Conservation (phyloP, 495 filamentous ascomycete genomes). For the Amorphotheca resinae region DNA sequence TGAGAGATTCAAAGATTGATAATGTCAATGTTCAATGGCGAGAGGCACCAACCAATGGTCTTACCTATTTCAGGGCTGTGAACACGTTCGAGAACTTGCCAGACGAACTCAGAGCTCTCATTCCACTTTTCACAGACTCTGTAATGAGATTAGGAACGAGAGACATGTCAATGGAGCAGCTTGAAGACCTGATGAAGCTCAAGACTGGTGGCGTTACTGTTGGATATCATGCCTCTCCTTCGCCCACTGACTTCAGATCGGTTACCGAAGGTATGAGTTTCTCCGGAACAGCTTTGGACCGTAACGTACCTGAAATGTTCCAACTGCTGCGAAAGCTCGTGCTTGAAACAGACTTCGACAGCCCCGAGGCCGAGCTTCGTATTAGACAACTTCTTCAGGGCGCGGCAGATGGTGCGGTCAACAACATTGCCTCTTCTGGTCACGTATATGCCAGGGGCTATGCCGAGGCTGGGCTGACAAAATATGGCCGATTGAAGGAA, state of each 20-base stretch:
- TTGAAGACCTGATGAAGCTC: constrained; percentile 89
- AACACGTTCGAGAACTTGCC: constrained; percentile 69
- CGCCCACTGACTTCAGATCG: constrained; percentile 52
- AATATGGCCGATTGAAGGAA: constrained; percentile 56
- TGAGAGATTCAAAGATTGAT: constrained; percentile 55
- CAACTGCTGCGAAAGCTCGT: constrained; percentile 69
- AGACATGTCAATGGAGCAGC: constrained; percentile 78
- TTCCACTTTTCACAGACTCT: constrained; percentile 84
- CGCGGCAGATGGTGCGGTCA: constrained; percentile 79
- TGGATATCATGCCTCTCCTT: constrained; percentile 63
- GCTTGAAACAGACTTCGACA: constrained; percentile 78
- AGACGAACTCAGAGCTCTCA: constrained; percentile 67
- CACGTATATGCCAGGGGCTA: constrained; percentile 74
- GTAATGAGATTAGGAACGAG: constrained; percentile 88
- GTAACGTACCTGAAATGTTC: constrained; percentile 84
- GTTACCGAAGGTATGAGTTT: constrained; percentile 73
- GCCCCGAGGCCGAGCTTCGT: constrained; percentile 62
- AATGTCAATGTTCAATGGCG: constrained; percentile 74
- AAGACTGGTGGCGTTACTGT: constrained; percentile 89
- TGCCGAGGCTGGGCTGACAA: constrained; percentile 67
- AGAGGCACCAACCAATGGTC: constrained; percentile 82
- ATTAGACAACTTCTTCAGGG: constrained; percentile 77
- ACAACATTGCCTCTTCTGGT: constrained; percentile 76
- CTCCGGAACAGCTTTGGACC: constrained; percentile 73
- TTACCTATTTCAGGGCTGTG: constrained; percentile 91